These are phyloP conservation scores for Tuber calosporum DNA, from an alignment of 495 filamentous ascomycete genomes.

Conservation along the genomic window DNA sequence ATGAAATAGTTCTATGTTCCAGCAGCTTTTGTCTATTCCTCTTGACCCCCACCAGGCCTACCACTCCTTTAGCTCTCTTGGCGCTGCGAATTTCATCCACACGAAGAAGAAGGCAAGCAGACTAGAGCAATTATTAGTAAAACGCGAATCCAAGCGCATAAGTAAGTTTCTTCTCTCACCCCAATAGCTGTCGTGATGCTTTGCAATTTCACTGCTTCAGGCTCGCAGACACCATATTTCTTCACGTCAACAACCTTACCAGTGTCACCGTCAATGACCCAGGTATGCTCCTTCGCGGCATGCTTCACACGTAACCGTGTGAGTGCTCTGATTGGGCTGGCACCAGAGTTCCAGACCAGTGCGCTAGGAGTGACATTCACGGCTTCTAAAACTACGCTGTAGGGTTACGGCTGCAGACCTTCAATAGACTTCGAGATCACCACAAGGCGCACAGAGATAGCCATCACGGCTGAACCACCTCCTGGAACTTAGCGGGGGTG, in stretches of 20 bases:
- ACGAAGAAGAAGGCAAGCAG: constrained; percentile 66
- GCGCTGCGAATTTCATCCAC: background rate
- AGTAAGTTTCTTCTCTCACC: constrained; percentile 50
- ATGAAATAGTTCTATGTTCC: background rate
- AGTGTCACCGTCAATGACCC: constrained; percentile 91
- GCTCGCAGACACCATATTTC: constrained; percentile 97
- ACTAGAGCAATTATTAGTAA: constrained; percentile 49
- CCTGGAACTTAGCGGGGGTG: constrained; percentile 87
- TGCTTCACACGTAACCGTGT: constrained; percentile 93
- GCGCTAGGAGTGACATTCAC: constrained; percentile 98
- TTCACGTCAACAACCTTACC: no score
- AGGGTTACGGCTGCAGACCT: constrained; percentile 98
- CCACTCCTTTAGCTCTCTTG: background rate
- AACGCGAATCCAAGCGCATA: constrained; percentile 5
- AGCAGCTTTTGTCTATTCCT: background rate
- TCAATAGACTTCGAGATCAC: constrained; percentile 86
- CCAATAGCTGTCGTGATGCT: constrained; percentile 98
- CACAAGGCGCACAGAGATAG: constrained; percentile 77
- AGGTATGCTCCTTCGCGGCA: constrained; percentile 79
- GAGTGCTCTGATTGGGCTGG: constrained; percentile 81
- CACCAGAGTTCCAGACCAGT: constrained; percentile 88
- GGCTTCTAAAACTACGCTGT: constrained; percentile 93
- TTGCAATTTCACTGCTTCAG: constrained; percentile 93
- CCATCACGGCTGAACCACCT: constrained; percentile 98
- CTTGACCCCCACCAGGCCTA: background rate